These are phyloP conservation scores for Bryoerythrophyllum caledonicum DNA, from an alignment of 225 moss, liverwort and hornwort species.

Conservation along the genomic window DNA sequence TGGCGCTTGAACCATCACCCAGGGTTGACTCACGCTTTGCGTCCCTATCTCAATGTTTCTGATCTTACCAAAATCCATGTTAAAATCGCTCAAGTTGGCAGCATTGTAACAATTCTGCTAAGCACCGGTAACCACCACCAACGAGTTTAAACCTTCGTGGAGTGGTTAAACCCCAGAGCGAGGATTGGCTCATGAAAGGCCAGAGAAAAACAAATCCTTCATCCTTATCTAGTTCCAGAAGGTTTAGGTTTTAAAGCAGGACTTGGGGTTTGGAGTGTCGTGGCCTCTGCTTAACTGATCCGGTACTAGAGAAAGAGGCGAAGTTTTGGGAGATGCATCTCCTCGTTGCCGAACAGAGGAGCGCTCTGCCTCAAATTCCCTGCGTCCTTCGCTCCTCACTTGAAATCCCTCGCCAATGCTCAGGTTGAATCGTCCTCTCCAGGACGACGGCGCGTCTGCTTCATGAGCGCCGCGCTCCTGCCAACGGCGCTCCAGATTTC, in stretches of 20 bases:
- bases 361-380: constrained; percentile 35
- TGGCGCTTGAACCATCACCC: not conserved
- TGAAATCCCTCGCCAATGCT: not conserved
- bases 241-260: not conserved
- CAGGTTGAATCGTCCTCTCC: not conserved
- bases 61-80: not conserved
- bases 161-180: not conserved
- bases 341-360: constrained; percentile 61
- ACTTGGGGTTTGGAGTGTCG: not conserved
- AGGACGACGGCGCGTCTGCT: not conserved
- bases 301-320: constrained; percentile 52
- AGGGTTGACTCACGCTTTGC: not conserved
- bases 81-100: not conserved
- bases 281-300: constrained; percentile 25
- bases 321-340: constrained; percentile 66
- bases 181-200: not conserved
- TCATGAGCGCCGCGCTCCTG: not conserved
- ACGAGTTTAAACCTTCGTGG: not conserved
- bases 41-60: not conserved
- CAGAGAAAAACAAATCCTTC: not conserved
- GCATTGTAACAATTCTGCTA: not conserved
- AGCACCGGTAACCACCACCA: no score
- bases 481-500: not conserved
- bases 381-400: constrained; percentile 24
- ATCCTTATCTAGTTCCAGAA: no score